Conservation (phyloP, 2,329 filamentous ascomycete genomes). For the Cercospora citrullina region DNA sequence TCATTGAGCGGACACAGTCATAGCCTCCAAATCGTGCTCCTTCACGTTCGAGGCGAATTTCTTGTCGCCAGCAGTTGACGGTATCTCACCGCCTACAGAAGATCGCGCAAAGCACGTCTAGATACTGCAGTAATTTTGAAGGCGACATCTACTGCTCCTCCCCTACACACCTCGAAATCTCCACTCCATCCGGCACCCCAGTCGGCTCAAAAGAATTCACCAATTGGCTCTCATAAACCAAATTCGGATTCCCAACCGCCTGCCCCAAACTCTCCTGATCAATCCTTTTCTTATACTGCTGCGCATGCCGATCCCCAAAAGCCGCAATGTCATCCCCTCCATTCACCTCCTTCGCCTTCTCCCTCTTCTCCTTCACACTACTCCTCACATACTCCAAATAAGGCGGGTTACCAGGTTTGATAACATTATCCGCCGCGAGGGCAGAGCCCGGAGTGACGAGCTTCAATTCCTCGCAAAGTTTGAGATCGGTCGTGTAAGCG, state of each 20-base stretch:
- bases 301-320: constrained; percentile 49
- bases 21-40: too few species aligned
- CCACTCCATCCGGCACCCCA: constrained; percentile 66
- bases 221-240: constrained; percentile 66
- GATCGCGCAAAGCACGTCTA: neutral
- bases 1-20: too few species aligned
- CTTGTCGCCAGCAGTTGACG: too few species aligned
- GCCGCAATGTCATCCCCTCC: constrained; percentile 37
- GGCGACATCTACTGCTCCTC: constrained; percentile 21
- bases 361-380: constrained; percentile 55
- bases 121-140: neutral
- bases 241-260: constrained; percentile 59
- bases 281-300: constrained; percentile 51
- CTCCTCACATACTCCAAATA: constrained; percentile 71
- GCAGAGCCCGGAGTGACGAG: constrained; percentile 64
- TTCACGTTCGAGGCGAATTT: too few species aligned
- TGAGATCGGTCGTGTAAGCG: constrained; percentile 71
- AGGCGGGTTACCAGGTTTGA: constrained; percentile 69
- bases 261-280: constrained; percentile 47
- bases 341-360: constrained; percentile 31
- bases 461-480: constrained; percentile 70
- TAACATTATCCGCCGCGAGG: constrained; percentile 68
- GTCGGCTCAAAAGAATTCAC: constrained; percentile 68
- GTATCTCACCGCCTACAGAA: neutral
- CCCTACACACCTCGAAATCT: constrained; percentile 61